phyloP scores from a whole-genome alignment of 306 rosid genomes.

The Hippophae rhamnoides region DNA sequence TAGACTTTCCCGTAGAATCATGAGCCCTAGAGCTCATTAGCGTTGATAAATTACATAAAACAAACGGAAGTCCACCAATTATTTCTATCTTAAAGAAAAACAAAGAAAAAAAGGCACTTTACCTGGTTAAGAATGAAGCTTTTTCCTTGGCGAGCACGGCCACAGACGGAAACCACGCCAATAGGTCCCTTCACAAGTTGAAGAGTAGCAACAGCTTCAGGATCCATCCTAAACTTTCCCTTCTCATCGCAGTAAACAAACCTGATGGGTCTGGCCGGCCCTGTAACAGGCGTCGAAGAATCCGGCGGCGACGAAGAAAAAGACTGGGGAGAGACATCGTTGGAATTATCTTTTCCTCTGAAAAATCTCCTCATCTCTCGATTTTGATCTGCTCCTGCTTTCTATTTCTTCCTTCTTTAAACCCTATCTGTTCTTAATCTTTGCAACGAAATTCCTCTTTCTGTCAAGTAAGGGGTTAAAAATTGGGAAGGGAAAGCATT shows the following conservation, averaged over 20 bases:
- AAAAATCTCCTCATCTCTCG: conserved; percentile 35
- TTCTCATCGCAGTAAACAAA: conserved; percentile 78
- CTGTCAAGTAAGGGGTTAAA: too few species aligned
- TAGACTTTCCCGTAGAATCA: neutral
- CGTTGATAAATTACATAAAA: neutral
- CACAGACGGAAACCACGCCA: conserved; percentile 88
- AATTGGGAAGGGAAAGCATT: too few species aligned
- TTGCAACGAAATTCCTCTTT: neutral
- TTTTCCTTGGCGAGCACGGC: conserved; percentile 95
- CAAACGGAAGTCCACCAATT: neutral
- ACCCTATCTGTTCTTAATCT: too few species aligned
- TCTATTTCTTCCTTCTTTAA: neutral
- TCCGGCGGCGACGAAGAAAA: conserved; percentile 18
- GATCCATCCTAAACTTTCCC: conserved; percentile 91
- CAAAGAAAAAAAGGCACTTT: neutral
- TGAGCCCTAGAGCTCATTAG: conserved; percentile 24
- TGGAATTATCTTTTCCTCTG: conserved; percentile 36
- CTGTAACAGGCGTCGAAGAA: conserved; percentile 45
- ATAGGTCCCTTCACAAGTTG: conserved; percentile 92
- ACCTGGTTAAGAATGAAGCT: conserved; percentile 88
- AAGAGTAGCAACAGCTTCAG: conserved; percentile 78
- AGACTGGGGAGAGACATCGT: conserved; percentile 38
- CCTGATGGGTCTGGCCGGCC: conserved; percentile 76
- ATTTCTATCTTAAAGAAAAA: neutral
- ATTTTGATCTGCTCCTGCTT: neutral